phyloP scores from a whole-genome alignment of 1,284 basidiomycete species.

The Irpex lacteus region DNA sequence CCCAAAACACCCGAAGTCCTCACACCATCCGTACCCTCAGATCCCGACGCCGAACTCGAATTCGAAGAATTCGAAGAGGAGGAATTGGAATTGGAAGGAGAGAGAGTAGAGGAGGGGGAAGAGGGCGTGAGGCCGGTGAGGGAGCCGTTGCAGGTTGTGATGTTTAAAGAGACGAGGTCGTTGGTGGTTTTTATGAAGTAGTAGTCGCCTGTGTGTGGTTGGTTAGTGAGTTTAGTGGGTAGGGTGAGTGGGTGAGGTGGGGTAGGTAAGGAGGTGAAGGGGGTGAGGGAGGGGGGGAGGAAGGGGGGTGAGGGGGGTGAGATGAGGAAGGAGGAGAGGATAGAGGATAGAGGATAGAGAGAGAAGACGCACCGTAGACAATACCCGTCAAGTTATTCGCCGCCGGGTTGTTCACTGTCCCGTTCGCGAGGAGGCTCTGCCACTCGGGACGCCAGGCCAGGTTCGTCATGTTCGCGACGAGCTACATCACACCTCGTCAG shows the following conservation, averaged over 20 bases:
- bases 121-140: conserved; percentile 7
- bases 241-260: not conserved
- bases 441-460: conserved; percentile 57
- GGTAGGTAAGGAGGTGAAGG: not conserved
- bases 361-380: conserved; percentile 49
- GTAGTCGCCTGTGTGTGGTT: conserved; percentile 35
- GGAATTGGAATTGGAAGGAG: not conserved
- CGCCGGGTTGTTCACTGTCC: conserved; percentile 58
- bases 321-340: no score
- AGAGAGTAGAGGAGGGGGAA: not conserved
- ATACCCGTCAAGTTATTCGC: conserved; percentile 59
- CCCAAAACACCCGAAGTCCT: not conserved
- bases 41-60: not conserved
- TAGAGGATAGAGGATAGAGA: no score
- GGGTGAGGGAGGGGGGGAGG: not conserved
- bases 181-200: conserved; percentile 38
- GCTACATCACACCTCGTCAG: conserved; percentile 32
- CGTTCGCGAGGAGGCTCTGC: conserved; percentile 64
- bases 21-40: not conserved
- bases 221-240: not conserved
- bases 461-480: conserved; percentile 48
- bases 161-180: conserved; percentile 27
- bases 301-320: not conserved
- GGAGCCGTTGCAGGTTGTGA: conserved; percentile 22
- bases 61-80: not conserved